These are phyloP conservation scores for Butyriboletus regius DNA, from an alignment of 1,284 basidiomycete genomes.

Conservation along the genomic window DNA sequence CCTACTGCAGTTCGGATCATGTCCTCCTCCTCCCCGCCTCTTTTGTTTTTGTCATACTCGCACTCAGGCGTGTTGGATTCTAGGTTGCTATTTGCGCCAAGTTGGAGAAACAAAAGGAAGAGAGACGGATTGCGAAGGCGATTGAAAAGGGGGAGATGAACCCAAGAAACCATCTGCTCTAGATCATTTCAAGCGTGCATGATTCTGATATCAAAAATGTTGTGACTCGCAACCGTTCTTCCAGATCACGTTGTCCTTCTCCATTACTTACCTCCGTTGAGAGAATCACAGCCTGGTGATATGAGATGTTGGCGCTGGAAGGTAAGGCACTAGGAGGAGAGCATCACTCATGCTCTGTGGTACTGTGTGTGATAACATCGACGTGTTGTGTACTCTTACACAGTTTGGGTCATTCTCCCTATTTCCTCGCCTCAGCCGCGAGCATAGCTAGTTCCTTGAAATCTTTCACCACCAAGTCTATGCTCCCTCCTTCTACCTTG, in stretches of 20 bases:
- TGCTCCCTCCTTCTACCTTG: slow-evolving; percentile 44
- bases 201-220: slow-evolving; percentile 5
- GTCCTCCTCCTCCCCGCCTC: neutral
- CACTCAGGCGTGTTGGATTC: neutral
- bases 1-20: slow-evolving; percentile 63
- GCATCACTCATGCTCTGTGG: too few relatives aligned
- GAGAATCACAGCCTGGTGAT: neutral
- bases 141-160: slow-evolving; percentile 37
- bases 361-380: neutral
- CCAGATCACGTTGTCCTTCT: neutral
- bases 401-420: neutral
- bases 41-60: neutral
- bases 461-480: slow-evolving; percentile 42
- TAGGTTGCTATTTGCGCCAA: slow-evolving; percentile 65
- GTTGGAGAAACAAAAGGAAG: slow-evolving; percentile 57
- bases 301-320: neutral
- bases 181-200: slow-evolving; percentile 51
- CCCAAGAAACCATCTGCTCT: slow-evolving; percentile 53
- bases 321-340: neutral
- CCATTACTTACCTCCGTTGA: neutral
- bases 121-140: slow-evolving; percentile 42
- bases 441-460: slow-evolving; percentile 39
- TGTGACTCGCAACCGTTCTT: neutral
- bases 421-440: slow-evolving; percentile 11
- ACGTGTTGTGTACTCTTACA: neutral